Conservation (phyloP, 2,329 filamentous ascomycete genomes). For the Coleophoma eucalyptorum region DNA sequence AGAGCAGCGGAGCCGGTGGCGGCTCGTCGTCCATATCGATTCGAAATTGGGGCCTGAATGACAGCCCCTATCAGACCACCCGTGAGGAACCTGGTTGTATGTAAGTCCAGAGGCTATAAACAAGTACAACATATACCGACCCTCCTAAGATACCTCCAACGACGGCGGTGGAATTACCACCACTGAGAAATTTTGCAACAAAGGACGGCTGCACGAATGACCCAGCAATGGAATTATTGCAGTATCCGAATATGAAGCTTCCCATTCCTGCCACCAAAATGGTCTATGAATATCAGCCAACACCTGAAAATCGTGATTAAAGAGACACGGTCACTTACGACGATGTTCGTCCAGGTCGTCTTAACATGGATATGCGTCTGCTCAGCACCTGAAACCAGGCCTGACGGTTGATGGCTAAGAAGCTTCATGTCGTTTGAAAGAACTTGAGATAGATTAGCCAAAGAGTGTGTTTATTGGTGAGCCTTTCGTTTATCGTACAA, state of each 20-base stretch:
- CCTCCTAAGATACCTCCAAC: conserved; percentile 17
- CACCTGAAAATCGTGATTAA: conserved; percentile 4
- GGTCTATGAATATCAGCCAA: conserved; percentile 10
- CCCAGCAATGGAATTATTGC: conserved; percentile 25
- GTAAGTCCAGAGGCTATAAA: too few relatives aligned
- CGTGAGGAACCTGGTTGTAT: conserved; percentile 16
- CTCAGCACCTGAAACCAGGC: too few relatives aligned
- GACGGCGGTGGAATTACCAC: conserved; percentile 10
- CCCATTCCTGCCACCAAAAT: conserved; percentile 20
- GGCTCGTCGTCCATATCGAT: conserved; percentile 15
- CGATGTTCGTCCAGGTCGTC: conserved; percentile 11
- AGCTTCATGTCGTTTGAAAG: too few relatives aligned
- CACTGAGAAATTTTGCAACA: conserved; percentile 18
- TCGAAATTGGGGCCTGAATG: conserved; percentile 17
- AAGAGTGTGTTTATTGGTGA: too few relatives aligned
- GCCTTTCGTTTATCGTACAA: too few relatives aligned
- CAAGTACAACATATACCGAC: conserved; percentile 5
- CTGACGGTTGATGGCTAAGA: too few relatives aligned
- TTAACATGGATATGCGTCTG: too few relatives aligned
- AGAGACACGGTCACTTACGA: conserved; percentile 14
- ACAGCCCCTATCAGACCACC: conserved; percentile 19
- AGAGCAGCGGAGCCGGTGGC: conserved; percentile 13
- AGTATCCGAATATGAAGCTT: conserved; percentile 26
- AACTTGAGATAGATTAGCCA: too few relatives aligned
- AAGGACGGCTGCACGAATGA: conserved; percentile 25